These are phyloP conservation scores for Sclerotinia trifoliorum DNA, from an alignment of 2,329 filamentous ascomycete genomes.

Conservation along the genomic window DNA sequence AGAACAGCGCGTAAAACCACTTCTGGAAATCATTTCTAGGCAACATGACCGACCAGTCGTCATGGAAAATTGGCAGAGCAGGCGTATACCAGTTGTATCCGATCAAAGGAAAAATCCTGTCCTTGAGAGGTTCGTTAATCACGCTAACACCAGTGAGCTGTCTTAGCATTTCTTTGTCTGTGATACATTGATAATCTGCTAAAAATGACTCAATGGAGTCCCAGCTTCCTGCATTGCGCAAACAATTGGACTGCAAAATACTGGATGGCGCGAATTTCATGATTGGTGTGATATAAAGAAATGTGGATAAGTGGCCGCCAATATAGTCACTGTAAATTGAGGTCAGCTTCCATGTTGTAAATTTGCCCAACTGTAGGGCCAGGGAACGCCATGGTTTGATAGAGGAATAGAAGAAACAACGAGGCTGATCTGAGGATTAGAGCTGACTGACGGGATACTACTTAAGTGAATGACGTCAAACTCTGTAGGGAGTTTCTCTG, in stretches of 20 bases:
- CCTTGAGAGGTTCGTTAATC: not conserved
- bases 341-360: not conserved
- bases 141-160: slow-evolving; percentile 17
- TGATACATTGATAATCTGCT: slow-evolving; percentile 27
- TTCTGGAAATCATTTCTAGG: slow-evolving; percentile 17
- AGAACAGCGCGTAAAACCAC: slow-evolving; percentile 28
- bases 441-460: slow-evolving; percentile 27
- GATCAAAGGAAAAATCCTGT: not conserved
- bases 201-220: slow-evolving; percentile 14
- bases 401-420: not conserved
- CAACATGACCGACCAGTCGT: not conserved
- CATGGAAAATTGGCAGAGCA: not conserved
- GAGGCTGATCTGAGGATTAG: not conserved
- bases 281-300: slow-evolving; percentile 22
- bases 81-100: not conserved
- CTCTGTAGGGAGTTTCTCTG: slow-evolving; percentile 12
- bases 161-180: slow-evolving; percentile 18
- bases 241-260: slow-evolving; percentile 21
- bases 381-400: not conserved
- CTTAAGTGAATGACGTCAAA: slow-evolving; percentile 30
- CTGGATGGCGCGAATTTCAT: slow-evolving; percentile 1
- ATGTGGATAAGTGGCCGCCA: slow-evolving; percentile 25
- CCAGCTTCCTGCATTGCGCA: slow-evolving; percentile 24
- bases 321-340: slow-evolving; percentile 21
- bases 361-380: not conserved